Evolutionary conservation across 495 filamentous ascomycete genomes (phyloP).

Genomic region (Rhypophila decipiens): DNA sequence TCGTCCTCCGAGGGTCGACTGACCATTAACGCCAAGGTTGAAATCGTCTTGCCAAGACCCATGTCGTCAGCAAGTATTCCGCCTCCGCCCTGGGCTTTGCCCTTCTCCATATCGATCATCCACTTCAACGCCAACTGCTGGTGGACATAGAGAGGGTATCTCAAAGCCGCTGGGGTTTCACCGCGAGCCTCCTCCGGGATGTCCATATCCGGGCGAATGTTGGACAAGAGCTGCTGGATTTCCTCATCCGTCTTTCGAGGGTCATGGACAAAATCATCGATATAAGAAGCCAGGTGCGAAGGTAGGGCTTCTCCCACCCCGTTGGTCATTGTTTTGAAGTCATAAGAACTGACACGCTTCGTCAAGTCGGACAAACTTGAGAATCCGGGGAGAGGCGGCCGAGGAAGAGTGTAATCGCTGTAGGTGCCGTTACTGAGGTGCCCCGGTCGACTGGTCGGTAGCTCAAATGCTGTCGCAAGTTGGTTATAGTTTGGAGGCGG

Average conservation of each 20-base stretch:
- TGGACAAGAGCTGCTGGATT: slow-evolving; percentile 61
- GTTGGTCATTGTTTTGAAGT: slow-evolving; percentile 21
- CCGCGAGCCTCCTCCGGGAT: slow-evolving; percentile 58
- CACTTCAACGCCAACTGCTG: slow-evolving; percentile 79
- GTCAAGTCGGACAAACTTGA: slow-evolving; percentile 16
- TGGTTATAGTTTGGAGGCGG: too few relatives aligned
- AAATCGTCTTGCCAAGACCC: slow-evolving; percentile 94
- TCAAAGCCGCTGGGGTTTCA: slow-evolving; percentile 68
- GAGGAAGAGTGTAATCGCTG: too few relatives aligned
- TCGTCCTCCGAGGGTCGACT: slow-evolving; percentile 58
- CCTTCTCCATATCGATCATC: slow-evolving; percentile 77
- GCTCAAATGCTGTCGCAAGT: background rate
- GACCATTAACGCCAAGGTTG: slow-evolving; percentile 77
- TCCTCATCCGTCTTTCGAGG: slow-evolving; percentile 56
- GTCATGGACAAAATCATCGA: slow-evolving; percentile 43
- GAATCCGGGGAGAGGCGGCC: background rate
- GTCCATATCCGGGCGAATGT: slow-evolving; percentile 69
- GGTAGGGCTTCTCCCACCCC: slow-evolving; percentile 17
- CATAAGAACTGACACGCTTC: slow-evolving; percentile 13
- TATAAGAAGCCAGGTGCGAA: slow-evolving; percentile 19
- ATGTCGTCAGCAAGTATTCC: slow-evolving; percentile 89
- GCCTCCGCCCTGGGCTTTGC: slow-evolving; percentile 72
- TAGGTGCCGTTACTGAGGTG: background rate
- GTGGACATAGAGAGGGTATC: slow-evolving; percentile 68
- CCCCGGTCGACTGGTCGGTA: background rate